Evolutionary conservation across 2,329 filamentous ascomycete genomes (phyloP).

Genomic region (Amesomyces nigricolor): DNA sequence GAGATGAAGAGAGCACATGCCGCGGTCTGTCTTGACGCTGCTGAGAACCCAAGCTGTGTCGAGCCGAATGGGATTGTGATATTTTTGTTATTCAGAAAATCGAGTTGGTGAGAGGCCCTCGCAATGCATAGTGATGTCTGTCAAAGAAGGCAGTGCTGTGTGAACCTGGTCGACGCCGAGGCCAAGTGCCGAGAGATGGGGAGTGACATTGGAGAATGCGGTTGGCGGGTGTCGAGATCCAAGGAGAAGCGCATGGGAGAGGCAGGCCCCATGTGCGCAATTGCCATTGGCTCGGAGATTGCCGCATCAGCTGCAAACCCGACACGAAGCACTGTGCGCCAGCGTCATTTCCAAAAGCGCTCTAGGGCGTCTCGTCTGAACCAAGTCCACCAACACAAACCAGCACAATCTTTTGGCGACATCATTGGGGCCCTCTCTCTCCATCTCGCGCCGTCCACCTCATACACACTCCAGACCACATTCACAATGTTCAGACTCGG

Average conservation of each 20-base stretch:
- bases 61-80: too few relatives aligned
- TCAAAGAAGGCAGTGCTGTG: too few relatives aligned
- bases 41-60: too few relatives aligned
- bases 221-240: conserved; percentile 5
- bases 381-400: too few relatives aligned
- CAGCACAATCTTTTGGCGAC: conserved; percentile 8
- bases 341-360: conserved; percentile 27
- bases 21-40: too few relatives aligned
- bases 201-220: neutral
- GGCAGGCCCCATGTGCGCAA: neutral
- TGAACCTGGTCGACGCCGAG: conserved; percentile 1
- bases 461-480: neutral
- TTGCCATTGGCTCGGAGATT: conserved; percentile 5
- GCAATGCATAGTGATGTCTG: too few relatives aligned
- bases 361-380: conserved; percentile 7
- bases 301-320: conserved; percentile 7
- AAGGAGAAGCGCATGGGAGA: too few relatives aligned
- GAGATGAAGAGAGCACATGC: too few relatives aligned
- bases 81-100: too few relatives aligned
- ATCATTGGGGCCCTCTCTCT: conserved; percentile 12
- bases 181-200: conserved; percentile 9
- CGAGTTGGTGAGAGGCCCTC: too few relatives aligned
- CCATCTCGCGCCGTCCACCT: neutral
- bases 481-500: conserved; percentile 79
- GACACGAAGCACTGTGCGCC: conserved; percentile 8